Percentiles rank a stretch among this genome's conserved stretches.
Evolutionary conservation across 1,284 basidiomycete genomes (phyloP).

Genomic region (Naganishia cerealis): DNA sequence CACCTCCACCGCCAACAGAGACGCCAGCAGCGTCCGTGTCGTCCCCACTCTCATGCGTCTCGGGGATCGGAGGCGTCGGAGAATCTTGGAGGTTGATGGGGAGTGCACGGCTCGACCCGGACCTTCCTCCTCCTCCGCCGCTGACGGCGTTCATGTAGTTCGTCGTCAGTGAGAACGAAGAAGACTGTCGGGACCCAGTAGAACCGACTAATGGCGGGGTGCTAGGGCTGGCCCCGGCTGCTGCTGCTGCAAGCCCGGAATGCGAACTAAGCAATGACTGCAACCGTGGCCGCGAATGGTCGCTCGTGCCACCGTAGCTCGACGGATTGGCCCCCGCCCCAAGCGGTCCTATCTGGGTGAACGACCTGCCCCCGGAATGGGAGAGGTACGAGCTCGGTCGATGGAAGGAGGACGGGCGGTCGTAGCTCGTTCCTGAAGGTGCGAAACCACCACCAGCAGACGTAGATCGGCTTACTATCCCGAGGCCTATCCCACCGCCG

Average conservation of each 20-base stretch:
- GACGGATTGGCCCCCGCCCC: background rate
- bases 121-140: slow-evolving; percentile 11
- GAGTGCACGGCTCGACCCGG: slow-evolving; percentile 33
- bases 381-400: slow-evolving; percentile 51
- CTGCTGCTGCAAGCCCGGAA: slow-evolving; percentile 36
- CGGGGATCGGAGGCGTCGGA: slow-evolving; percentile 45
- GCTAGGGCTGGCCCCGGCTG: slow-evolving; percentile 35
- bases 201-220: slow-evolving; percentile 37
- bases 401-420: slow-evolving; percentile 40
- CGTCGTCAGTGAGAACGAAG: slow-evolving; percentile 14
- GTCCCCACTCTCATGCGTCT: slow-evolving; percentile 33
- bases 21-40: slow-evolving; percentile 13
- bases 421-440: slow-evolving; percentile 5
- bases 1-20: slow-evolving; percentile 26
- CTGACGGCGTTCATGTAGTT: background rate
- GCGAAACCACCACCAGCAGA: slow-evolving; percentile 13
- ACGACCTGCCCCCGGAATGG: slow-evolving; percentile 49
- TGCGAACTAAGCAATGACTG: slow-evolving; percentile 38
- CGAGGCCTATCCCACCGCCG: slow-evolving; percentile 6
- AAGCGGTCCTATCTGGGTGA: slow-evolving; percentile 44
- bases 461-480: slow-evolving; percentile 1
- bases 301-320: slow-evolving; percentile 4
- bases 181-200: slow-evolving; percentile 36
- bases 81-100: slow-evolving; percentile 35
- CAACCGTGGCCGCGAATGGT: slow-evolving; percentile 45